Evolutionary conservation across 495 filamentous ascomycete species (phyloP), one percentile per base, ranked within the genome.

Genomic region (Filosporella fistucella): DNA sequence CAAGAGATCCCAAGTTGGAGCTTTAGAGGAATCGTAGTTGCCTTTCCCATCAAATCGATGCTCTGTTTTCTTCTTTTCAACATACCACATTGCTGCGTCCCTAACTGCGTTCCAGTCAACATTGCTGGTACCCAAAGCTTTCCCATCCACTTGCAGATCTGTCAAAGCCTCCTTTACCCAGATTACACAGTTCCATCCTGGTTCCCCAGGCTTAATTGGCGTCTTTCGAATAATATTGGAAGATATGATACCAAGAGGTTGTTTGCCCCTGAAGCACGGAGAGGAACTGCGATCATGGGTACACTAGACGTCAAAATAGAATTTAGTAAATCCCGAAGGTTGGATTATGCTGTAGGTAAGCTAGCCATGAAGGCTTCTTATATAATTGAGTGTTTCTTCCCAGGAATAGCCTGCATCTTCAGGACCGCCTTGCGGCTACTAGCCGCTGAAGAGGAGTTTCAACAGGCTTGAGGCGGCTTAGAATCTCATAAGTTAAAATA

Each of bases 141-240:
- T 40, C 37, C 37, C 37, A 40, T 40, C 37, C 23, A 20, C 37
- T 40, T 40, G 37, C 21, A 40, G 37, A 4, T 14, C 37, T 40
- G 37, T 22, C 17, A 40, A 21, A 40, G 37, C 37, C 37, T 40
- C 37, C 37, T 40, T 40, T 40, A 40, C 37, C 37, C 37, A 40
- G 37, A 21, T 40, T 20, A 21, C 37, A 51, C 67, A 74, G 38
- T 68, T 71, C 65, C 64, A 76, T 11, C 55, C 62, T 12, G 37
- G 32, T 26, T 64, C 39, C 23, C 51, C 51, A 45, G 62, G 57
- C 28, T 55, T 37, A 22, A 74, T 56, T 28, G 68, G 64, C 5
- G 58, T 62, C 11, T 45, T 58, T 34, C 56, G 56, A 16, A 75
- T 37, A 16, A 67, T 60, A 7, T 59, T 40, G 37, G 37, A 40